These are phyloP conservation scores for Eutrema japonicum DNA, from an alignment of 345 rosid genomes.

Conservation along the genomic window DNA sequence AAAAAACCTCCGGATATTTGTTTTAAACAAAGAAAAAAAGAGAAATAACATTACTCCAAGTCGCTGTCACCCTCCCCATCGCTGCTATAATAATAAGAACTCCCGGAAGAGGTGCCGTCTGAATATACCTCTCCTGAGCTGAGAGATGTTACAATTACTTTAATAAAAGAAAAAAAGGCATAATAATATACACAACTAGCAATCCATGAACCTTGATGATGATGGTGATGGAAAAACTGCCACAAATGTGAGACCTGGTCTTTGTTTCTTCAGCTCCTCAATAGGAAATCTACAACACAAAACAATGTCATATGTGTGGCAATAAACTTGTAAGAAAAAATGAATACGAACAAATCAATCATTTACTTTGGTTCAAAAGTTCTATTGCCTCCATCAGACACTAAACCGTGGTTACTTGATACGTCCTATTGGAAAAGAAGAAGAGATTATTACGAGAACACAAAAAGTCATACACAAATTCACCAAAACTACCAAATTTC, in stretches of 20 bases:
- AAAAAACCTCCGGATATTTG: no score
- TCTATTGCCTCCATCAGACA: slow-evolving; percentile 66
- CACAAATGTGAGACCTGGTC: slow-evolving; percentile 66
- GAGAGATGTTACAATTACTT: slow-evolving; percentile 25
- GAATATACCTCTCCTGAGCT: slow-evolving; percentile 33
- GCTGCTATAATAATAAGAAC: slow-evolving; percentile 17
- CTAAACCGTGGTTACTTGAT: slow-evolving; percentile 75
- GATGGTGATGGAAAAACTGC: slow-evolving; percentile 57
- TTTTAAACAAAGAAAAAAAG: not conserved
- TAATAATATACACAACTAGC: slow-evolving; percentile 6
- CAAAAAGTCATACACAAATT: not conserved
- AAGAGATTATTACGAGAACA: slow-evolving; percentile 14
- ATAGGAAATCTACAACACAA: slow-evolving; percentile 62
- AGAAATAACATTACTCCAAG: slow-evolving; percentile 4
- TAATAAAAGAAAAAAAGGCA: not conserved
- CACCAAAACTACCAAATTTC: slow-evolving; percentile 7
- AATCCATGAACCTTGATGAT: slow-evolving; percentile 38
- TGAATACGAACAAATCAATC: not conserved
- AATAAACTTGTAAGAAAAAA: not conserved
- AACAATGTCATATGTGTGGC: slow-evolving; percentile 13
- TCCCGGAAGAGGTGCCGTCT: slow-evolving; percentile 14
- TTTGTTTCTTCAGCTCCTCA: slow-evolving; percentile 64
- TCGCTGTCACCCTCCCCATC: not conserved
- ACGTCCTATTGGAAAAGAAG: slow-evolving; percentile 57
- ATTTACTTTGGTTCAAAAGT: slow-evolving; percentile 62